phyloP scores from a whole-genome alignment of 306 rosid genomes.

The Abrus precatorius region DNA sequence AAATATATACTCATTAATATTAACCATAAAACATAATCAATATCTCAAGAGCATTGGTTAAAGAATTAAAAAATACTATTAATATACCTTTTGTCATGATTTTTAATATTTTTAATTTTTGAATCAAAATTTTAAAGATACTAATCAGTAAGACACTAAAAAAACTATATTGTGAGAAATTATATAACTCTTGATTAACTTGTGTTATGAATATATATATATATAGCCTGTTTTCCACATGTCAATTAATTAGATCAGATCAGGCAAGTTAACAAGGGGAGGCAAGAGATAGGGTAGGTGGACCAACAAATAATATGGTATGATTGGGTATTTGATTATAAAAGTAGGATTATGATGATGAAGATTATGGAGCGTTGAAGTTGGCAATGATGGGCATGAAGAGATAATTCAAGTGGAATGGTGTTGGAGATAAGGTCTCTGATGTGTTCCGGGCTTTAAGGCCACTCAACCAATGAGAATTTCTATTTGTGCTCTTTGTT shows the following conservation, averaged over 20 bases:
- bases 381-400: conserved; percentile 39
- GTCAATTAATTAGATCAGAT: not conserved
- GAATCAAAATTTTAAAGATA: no score
- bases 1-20: no score
- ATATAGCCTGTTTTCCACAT: not conserved
- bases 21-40: no score
- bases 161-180: no score
- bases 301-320: conserved; percentile 64
- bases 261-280: not conserved
- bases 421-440: conserved; percentile 82
- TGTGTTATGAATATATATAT: no score
- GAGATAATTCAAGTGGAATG: conserved; percentile 14
- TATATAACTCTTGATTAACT: no score
- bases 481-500: conserved; percentile 64
- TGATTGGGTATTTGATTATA: conserved; percentile 62
- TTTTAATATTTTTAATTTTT: no score
- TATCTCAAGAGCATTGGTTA: no score
- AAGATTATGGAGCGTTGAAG: conserved; percentile 53
- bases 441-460: conserved; percentile 73
- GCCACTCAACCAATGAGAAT: conserved; percentile 66
- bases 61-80: no score
- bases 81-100: no score
- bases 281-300: conserved; percentile 27
- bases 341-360: conserved; percentile 38
- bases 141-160: no score